A percentile compares a stretch with the other conserved stretches of the same genome.
These are phyloP conservation scores for Yarrowia alimentaria DNA, from an alignment of 805 yeast species.

Conservation along the genomic window DNA sequence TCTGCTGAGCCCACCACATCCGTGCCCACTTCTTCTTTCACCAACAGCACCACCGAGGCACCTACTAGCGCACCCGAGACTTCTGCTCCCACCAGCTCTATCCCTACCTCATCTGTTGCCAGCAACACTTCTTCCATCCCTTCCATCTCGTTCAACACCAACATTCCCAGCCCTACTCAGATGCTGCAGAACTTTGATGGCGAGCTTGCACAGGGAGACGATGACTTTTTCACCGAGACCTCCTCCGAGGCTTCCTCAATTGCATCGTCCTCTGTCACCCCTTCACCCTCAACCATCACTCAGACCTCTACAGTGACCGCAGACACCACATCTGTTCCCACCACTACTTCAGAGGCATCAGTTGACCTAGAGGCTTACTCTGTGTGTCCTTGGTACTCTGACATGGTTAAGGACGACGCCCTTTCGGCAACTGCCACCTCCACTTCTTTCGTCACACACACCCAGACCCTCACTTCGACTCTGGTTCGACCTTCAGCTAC, in stretches of 20 bases:
- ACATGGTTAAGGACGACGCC: constrained; percentile 3
- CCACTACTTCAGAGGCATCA: neutral
- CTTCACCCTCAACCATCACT: neutral
- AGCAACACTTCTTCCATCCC: neutral
- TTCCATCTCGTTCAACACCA: neutral
- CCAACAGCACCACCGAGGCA: constrained; percentile 3
- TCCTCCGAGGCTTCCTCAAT: neutral
- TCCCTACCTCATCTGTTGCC: neutral
- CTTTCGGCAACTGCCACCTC: constrained; percentile 16
- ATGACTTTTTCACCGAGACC: neutral
- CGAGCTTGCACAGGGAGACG: neutral
- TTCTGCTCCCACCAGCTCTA: neutral
- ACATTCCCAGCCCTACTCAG: constrained; percentile 1
- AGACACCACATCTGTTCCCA: constrained; percentile 4
- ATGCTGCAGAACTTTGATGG: neutral
- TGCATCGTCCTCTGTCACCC: neutral
- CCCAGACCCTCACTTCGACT: constrained; percentile 21
- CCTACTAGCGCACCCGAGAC: neutral
- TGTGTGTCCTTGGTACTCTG: constrained; percentile 27
- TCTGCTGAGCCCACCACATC: constrained; percentile 1
- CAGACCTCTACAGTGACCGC: constrained; percentile 14
- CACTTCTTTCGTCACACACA: constrained; percentile 12
- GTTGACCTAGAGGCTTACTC: constrained; percentile 19
- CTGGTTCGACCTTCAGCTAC: constrained; percentile 14
- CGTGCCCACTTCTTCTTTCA: neutral